Base-by-base conservation (phyloP, 2,329 filamentous ascomycete species). In the Mycogone perniciosa region DNA sequence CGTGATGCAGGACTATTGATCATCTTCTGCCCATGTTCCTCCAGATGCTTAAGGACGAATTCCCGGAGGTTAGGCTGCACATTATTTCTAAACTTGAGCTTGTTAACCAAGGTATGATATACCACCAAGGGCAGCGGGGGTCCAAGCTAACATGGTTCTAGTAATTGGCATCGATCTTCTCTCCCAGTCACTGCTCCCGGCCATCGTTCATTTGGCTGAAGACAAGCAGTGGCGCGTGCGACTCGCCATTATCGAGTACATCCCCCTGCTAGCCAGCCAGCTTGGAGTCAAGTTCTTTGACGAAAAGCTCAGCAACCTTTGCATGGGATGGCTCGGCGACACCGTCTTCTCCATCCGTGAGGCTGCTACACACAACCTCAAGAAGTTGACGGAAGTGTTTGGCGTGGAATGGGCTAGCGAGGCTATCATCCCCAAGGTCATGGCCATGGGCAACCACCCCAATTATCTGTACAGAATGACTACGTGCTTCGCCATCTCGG, bases 381-480 rank as follows among this genome's bases (percentile, higher is more conserved):
- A 95, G 81, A 97, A 97, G 79, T 80, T 99, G 54, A 97, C 93
- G 6, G 93, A 99, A 71, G 93, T 99, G 1, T 99, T 99, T 66
- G 93, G 93, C 44, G 91, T 97, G 11, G 90, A 96, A 57, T 99
- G 93, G 93, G 92, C 93, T 40, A 95, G 86, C 69, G 88, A 91
- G 67, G 90, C 91, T 43, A 99, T 99, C 64, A 95, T 99, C 61
- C 93, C 93, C 54, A 97, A 97, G 76, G 93, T 99, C 58, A 93
- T 96, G 80, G 88, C 88, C 35, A 97, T 99, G 93, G 93, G 93
- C 54, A 88, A 89, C 66, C 93, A 99, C 69, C 89, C 92, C 55
- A 99, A 99, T 75, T 99, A 99, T 69, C 85, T 99, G 48, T 99
- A 99, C 80, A 83, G 93, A 68, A 99, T 99, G 93, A 99, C 93